Base-by-base conservation (phyloP, 345 rosid genomes). In the Mangifera indica region DNA sequence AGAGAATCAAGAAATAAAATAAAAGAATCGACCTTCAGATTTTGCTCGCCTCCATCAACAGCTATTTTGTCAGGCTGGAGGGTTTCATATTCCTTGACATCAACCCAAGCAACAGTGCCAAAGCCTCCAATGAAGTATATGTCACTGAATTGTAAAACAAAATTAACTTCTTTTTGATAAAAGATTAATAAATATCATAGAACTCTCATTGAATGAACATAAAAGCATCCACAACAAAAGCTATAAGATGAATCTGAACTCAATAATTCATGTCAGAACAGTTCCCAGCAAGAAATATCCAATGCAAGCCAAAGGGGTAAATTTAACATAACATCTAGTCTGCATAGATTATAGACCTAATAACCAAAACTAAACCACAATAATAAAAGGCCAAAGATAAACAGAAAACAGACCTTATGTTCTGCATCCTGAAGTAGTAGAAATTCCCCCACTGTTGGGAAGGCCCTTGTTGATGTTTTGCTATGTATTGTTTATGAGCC, bases 41-140 rank as follows among this genome's bases (percentile, higher is more conserved):
- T 86, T 71, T 92, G 90, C 82, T 95, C 98, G n/a, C 90, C 96
- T 45, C 98, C 99, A 79, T 92, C 88, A 44, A 89, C 97, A 59
- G 99, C 98, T 80, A 92, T 95, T 83, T 86, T 95, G 78, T 95
- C 98, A 20, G 98, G 99, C 37, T 81, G 82, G 78, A 95, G 79
- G 42, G 83, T 80, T 69, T 92, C 96, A 1, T 91, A 92, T 80
- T 95, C 98, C 77, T 83, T 84, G 63, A 92, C 96, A 79, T 92
- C 91, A 10, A 95, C 88, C 99, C 99, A 95, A 24, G 99, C 98
- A 74, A 92, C 97, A 49, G 98, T 92, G 72, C 99, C 99, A 77
- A 95, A 95, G 70, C 98, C 99, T 61, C 99, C 99, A 70, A 95
- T 91, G 82, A 95, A 95, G 78, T 95, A 95, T 77, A 95, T 91